These are phyloP conservation scores for Boletus rubescentipes DNA, from an alignment of 768 basidiomycete genomes.

Conservation along the genomic window DNA sequence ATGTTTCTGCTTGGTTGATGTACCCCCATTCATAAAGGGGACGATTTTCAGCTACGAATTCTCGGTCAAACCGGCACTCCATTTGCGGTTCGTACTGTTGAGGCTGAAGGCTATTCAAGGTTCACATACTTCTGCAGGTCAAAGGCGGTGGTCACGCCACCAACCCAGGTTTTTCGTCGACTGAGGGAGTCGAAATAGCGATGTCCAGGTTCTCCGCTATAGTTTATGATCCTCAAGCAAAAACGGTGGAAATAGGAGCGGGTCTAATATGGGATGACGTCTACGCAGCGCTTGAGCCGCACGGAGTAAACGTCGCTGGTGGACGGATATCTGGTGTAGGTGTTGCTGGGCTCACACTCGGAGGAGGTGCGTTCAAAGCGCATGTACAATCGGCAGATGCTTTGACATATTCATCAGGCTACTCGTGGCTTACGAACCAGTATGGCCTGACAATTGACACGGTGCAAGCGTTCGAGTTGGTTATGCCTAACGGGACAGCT, in stretches of 20 bases:
- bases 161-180: conserved; percentile 59
- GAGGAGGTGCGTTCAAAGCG: conserved; percentile 42
- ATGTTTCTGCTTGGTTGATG: neutral
- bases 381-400: neutral
- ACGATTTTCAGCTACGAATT: conserved; percentile 3
- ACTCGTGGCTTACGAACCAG: conserved; percentile 55
- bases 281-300: conserved; percentile 47
- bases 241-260: conserved; percentile 40
- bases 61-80: conserved; percentile 44
- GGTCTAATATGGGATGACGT: conserved; percentile 64
- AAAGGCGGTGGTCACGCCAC: conserved; percentile 60
- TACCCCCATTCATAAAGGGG: neutral
- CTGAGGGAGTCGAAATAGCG: conserved; percentile 54
- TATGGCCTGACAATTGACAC: conserved; percentile 57
- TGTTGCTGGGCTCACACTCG: conserved; percentile 56
- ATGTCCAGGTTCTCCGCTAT: conserved; percentile 47
- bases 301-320: conserved; percentile 54
- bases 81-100: conserved; percentile 17
- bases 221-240: conserved; percentile 35
- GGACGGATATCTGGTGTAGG: conserved; percentile 54
- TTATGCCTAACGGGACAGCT: conserved; percentile 45
- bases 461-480: conserved; percentile 54
- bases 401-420: neutral
- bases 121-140: conserved; percentile 36
- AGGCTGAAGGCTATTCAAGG: neutral